Percentiles rank a stretch among this genome's conserved stretches.
phyloP scores from a whole-genome alignment of 1,284 basidiomycete species.

The Tilletia indica region DNA sequence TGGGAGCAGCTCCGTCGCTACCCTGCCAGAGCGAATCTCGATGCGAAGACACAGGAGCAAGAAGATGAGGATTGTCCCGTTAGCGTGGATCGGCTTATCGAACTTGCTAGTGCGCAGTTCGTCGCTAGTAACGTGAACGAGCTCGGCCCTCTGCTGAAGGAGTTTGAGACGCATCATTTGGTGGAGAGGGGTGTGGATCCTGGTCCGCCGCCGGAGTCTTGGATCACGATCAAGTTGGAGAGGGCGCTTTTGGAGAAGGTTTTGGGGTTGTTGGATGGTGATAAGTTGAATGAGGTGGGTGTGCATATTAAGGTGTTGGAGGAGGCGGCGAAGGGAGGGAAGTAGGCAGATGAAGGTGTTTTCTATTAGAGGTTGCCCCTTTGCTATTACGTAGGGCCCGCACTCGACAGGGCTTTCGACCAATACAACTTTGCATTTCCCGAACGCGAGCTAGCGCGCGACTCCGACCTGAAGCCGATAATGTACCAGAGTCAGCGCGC shows the following conservation, averaged over 20 bases:
- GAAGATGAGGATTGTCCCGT: neutral
- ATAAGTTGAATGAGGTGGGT: neutral
- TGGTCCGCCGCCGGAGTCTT: neutral
- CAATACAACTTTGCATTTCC: no score
- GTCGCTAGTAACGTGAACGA: neutral
- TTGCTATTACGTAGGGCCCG: no score
- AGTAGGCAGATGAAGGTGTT: neutral
- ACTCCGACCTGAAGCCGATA: no score
- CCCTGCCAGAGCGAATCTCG: no score
- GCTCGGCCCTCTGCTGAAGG: neutral
- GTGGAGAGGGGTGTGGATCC: neutral
- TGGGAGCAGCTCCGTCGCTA: neutral
- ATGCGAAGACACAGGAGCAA: neutral
- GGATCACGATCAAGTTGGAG: neutral
- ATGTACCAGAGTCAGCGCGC: no score
- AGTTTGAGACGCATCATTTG: slow-evolving; percentile 12
- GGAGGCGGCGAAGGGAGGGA: neutral
- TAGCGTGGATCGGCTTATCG: neutral
- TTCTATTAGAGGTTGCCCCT: no score
- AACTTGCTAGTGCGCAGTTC: neutral
- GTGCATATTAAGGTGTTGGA: neutral
- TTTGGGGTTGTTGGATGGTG: neutral
- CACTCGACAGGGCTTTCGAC: no score
- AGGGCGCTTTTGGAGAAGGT: neutral
- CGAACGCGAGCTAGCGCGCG: no score